Evolutionary conservation across 768 basidiomycete genomes (phyloP).

Genomic region (Kwoniella sp.): DNA sequence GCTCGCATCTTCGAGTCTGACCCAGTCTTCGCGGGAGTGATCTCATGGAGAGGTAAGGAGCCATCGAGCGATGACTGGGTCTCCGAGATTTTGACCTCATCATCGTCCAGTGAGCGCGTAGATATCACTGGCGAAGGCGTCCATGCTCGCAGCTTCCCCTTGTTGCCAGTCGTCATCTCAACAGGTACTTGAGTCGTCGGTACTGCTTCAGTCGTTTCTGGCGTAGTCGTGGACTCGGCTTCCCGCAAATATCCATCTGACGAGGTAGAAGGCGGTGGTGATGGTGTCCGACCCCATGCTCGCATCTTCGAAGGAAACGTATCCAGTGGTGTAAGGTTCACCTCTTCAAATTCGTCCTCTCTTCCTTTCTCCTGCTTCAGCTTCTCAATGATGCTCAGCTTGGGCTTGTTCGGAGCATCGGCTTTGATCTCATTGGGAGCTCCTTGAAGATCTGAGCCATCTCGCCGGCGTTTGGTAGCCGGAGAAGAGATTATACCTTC

Average conservation of each 20-base stretch:
- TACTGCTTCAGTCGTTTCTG: too few relatives aligned
- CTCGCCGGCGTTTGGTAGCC: too few relatives aligned
- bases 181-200: too few relatives aligned
- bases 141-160: neutral
- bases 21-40: neutral
- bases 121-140: neutral
- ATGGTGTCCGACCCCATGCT: slow-evolving; percentile 2
- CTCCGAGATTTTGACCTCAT: too few relatives aligned
- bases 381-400: neutral
- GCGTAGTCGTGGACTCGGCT: too few relatives aligned
- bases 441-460: too few relatives aligned
- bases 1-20: neutral
- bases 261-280: neutral
- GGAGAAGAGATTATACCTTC: neutral
- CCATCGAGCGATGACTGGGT: too few relatives aligned
- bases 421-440: too few relatives aligned
- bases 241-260: neutral
- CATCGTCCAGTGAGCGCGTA: neutral
- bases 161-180: neutral
- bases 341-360: neutral
- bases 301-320: slow-evolving; percentile 16
- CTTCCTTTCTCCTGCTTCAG: neutral
- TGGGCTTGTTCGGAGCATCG: neutral
- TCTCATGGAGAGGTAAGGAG: neutral
- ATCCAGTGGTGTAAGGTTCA: neutral